phyloP scores from a whole-genome alignment of 73 alveolate genomes.

The Effrenium voratum region DNA sequence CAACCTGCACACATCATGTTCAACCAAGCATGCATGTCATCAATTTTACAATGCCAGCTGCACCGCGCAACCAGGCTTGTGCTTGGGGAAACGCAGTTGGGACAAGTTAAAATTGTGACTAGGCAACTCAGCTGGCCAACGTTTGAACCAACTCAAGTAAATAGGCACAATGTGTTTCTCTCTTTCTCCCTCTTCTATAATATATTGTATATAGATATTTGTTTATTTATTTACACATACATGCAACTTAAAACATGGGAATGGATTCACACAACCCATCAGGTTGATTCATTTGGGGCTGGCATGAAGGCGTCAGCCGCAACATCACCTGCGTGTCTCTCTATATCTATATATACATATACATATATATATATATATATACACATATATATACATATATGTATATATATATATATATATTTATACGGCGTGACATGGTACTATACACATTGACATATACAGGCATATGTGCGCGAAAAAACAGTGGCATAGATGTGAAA shows the following conservation, averaged over 20 bases:
- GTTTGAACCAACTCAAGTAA: too few relatives aligned
- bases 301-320: neutral
- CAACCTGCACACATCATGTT: too few relatives aligned
- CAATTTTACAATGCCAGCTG: too few relatives aligned
- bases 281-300: neutral
- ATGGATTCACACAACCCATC: neutral
- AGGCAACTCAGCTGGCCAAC: too few relatives aligned
- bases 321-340: neutral
- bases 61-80: too few relatives aligned
- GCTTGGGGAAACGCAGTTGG: too few relatives aligned
- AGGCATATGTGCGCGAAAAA: neutral
- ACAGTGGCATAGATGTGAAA: neutral
- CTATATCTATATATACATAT: neutral
- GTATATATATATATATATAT: neutral
- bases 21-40: too few relatives aligned
- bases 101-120: too few relatives aligned
- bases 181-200: neutral
- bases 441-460: neutral
- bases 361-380: neutral
- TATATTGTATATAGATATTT: neutral
- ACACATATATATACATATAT: neutral
- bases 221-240: neutral
- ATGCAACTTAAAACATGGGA: neutral
- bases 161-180: too few relatives aligned
- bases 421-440: neutral